A percentile compares a stretch with the other conserved stretches of the same genome.
Conservation (phyloP, 352 stramenopile species). For the Phytophthora sp. region DNA sequence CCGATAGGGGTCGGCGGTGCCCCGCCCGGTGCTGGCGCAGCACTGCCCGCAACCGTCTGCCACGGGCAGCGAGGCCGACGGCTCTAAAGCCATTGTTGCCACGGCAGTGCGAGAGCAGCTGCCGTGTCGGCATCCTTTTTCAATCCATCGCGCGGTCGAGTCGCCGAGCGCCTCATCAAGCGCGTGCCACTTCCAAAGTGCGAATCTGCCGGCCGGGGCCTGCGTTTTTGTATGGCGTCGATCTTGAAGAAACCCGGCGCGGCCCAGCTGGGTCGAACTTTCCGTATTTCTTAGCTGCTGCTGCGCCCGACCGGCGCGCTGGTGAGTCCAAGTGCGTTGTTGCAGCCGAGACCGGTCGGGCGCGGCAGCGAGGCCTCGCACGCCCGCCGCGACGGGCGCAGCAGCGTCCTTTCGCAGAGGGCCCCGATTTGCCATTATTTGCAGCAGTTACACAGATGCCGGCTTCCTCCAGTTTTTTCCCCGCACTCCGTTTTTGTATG, state of each 20-base stretch:
- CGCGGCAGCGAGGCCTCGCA: neutral
- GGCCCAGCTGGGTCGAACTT: slow-evolving; percentile 10
- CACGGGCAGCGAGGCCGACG: too few species aligned
- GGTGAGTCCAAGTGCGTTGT: neutral
- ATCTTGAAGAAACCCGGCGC: slow-evolving; percentile 14
- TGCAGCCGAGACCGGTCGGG: neutral
- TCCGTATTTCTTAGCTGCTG: slow-evolving; percentile 4
- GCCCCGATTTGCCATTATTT: slow-evolving; percentile 35
- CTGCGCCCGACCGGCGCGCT: neutral
- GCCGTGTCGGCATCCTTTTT: too few species aligned
- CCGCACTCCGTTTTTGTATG: slow-evolving; percentile 38
- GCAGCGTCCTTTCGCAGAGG: slow-evolving; percentile 14
- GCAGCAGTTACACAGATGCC: slow-evolving; percentile 38
- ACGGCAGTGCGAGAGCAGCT: too few species aligned
- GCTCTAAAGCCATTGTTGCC: too few species aligned
- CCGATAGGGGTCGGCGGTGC: too few species aligned
- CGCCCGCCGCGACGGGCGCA: neutral
- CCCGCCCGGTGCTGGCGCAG: too few species aligned
- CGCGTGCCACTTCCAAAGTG: neutral
- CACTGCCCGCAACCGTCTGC: too few species aligned
- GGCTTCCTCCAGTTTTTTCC: slow-evolving; percentile 32
- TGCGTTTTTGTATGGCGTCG: slow-evolving; percentile 1
- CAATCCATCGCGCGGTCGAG: too few species aligned
- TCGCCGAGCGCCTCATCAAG: neutral
- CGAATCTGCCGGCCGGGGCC: slow-evolving; percentile 5